Evolutionary conservation across 163 green algal species (phyloP).

Genomic region (Chloromonas sp.): DNA sequence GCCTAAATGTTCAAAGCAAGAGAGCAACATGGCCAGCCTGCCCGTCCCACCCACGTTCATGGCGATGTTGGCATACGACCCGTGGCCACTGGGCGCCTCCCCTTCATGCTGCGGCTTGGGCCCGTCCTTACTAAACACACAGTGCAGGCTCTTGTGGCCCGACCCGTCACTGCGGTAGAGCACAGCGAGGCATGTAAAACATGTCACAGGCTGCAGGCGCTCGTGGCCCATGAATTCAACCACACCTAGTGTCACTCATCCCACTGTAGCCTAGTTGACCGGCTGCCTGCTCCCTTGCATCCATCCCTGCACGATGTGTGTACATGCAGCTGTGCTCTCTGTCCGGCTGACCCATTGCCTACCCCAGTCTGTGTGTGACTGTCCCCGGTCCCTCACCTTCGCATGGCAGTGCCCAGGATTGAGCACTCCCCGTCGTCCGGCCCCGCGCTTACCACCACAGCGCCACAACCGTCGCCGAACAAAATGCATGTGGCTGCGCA

Average conservation of each 20-base stretch:
- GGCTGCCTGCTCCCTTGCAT: no score
- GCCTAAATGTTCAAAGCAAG: no score
- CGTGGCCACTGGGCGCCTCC: not conserved
- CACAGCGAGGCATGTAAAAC: no score
- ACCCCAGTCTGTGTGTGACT: no score
- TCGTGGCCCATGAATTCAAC: no score
- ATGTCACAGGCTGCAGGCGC: no score
- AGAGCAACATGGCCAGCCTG: no score
- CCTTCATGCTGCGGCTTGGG: constrained; percentile 4
- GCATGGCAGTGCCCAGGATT: constrained; percentile 84
- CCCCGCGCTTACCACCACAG: constrained; percentile 70
- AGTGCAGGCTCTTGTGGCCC: constrained; percentile 73
- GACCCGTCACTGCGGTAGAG: constrained; percentile 58
- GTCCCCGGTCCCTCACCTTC: constrained; percentile 12
- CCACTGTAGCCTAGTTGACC: no score
- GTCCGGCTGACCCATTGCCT: no score
- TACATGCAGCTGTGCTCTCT: no score
- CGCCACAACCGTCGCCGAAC: constrained; percentile 93
- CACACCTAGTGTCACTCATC: no score
- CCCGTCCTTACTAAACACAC: constrained; percentile 23
- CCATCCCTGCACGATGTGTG: no score
- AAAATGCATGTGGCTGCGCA: constrained; percentile 88
- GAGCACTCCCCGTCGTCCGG: constrained; percentile 19
- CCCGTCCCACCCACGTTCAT: constrained; percentile 2
- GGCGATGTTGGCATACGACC: constrained; percentile 1